Conservation (phyloP, 495 filamentous ascomycete species). For the Lepidopterella palustris region DNA sequence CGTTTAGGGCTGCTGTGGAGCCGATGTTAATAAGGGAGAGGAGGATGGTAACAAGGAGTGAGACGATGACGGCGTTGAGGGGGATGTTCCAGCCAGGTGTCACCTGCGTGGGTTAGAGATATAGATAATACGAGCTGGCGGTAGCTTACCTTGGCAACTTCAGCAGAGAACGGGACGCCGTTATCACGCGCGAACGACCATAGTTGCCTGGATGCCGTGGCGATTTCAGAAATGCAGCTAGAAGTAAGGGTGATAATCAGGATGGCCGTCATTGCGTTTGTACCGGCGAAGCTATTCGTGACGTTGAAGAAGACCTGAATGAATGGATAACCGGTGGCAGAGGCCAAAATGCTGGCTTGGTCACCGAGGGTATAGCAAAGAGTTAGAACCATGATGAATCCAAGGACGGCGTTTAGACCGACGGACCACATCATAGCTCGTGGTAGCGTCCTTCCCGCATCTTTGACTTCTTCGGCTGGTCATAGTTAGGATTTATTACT, state of each 20-base stretch:
- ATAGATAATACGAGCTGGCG: background rate
- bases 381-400: constrained; percentile 27
- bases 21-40: constrained; percentile 56
- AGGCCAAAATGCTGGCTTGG: constrained; percentile 6
- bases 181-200: constrained; percentile 25
- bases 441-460: constrained; percentile 26
- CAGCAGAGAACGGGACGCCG: constrained; percentile 15
- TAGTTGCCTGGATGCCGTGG: constrained; percentile 21
- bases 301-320: constrained; percentile 20
- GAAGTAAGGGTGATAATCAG: constrained; percentile 12
- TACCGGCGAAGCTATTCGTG: constrained; percentile 6
- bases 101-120: constrained; percentile 12
- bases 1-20: constrained; percentile 48
- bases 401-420: constrained; percentile 24
- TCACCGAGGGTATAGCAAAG: constrained; percentile 20
- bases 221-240: constrained; percentile 4
- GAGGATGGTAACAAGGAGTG: constrained; percentile 43
- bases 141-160: constrained; percentile 31
- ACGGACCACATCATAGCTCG: constrained; percentile 26
- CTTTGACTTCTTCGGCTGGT: constrained; percentile 27
- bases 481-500: background rate
- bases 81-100: constrained; percentile 43
- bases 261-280: constrained; percentile 11
- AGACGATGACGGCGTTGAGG: constrained; percentile 44
- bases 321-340: constrained; percentile 4